phyloP scores from a whole-genome alignment of 495 filamentous ascomycete genomes.

The Hypoxylon lienhwacheense region DNA sequence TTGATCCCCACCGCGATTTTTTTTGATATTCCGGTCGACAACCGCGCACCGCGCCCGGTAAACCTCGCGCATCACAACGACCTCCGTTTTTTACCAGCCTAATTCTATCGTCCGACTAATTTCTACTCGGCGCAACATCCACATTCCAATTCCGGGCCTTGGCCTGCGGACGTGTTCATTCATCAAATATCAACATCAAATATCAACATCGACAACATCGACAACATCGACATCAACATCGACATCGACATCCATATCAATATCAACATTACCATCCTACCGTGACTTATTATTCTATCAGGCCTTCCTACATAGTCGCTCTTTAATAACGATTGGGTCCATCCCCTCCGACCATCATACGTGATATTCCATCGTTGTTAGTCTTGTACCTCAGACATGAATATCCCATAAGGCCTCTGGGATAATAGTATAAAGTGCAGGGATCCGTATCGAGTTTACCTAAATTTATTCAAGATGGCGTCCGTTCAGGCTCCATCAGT shows the following conservation, averaged over 20 bases:
- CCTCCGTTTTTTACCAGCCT: conserved; percentile 24
- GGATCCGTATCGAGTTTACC: conserved; percentile 13
- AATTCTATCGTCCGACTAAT: conserved; percentile 35
- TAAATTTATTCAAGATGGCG: conserved; percentile 61
- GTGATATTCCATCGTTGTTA: conserved; percentile 24
- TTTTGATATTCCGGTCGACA: conserved; percentile 17
- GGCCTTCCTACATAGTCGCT: conserved; percentile 33
- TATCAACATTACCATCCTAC: conserved; percentile 21
- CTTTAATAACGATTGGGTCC: conserved; percentile 19
- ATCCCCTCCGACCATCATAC: conserved; percentile 18
- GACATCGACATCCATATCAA: no score
- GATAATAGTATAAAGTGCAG: conserved; percentile 21
- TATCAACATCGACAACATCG: no score
- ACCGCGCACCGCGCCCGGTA: conserved; percentile 33
- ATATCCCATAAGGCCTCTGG: conserved; percentile 26
- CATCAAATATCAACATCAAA: no score
- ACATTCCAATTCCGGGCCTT: conserved; percentile 26
- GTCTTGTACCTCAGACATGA: conserved; percentile 44
- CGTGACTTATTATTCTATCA: conserved; percentile 14
- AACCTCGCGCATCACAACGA: conserved; percentile 35
- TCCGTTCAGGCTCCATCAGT: conserved; percentile 72
- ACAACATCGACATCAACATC: no score
- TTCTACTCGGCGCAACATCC: conserved; percentile 39
- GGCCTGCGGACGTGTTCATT: conserved; percentile 32
- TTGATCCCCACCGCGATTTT: conserved; percentile 32